A percentile compares a stretch with the other conserved stretches of the same genome.
phyloP scores from a whole-genome alignment of 768 basidiomycete species.

The Leucocoprinus sp. region DNA sequence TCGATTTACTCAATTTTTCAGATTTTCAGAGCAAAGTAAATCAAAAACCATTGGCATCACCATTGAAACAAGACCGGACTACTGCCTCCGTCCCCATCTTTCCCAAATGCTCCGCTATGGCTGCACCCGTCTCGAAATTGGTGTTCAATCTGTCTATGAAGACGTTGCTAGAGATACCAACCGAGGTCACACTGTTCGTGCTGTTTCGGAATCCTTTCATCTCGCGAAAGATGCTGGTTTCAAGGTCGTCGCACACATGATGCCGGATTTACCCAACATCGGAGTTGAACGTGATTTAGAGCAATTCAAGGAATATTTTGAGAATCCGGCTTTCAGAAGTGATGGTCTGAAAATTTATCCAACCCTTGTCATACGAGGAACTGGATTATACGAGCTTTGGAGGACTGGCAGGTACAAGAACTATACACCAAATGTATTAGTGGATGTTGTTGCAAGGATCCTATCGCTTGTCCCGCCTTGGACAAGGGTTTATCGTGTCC shows the following conservation, averaged over 20 bases:
- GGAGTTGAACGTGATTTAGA: conserved; percentile 95
- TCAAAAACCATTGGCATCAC: conserved; percentile 99
- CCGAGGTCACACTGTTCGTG: conserved; percentile 96
- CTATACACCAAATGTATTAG: conserved; percentile 97
- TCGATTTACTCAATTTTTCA: conserved; percentile 20
- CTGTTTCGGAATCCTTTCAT: conserved; percentile 95
- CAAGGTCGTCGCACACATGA: conserved; percentile 99
- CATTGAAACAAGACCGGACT: conserved; percentile 97
- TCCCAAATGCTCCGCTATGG: conserved; percentile 99
- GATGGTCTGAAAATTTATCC: conserved; percentile 99
- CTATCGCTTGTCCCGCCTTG: conserved; percentile 96
- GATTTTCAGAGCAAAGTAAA: conserved; percentile 94
- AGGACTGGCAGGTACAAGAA: conserved; percentile 97
- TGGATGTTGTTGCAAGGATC: conserved; percentile 94
- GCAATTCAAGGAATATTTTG: conserved; percentile 99
- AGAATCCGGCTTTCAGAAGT: conserved; percentile 94
- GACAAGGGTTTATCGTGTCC: conserved; percentile 97
- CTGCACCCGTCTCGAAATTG: conserved; percentile 96
- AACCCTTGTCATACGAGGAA: conserved; percentile 95
- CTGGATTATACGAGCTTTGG: conserved; percentile 94
- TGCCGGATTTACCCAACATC: conserved; percentile 98
- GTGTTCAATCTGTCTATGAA: conserved; percentile 98
- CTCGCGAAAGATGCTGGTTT: conserved; percentile 98
- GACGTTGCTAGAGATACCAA: conserved; percentile 99
- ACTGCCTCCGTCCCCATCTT: conserved; percentile 93